Conservation (phyloP, 1,284 basidiomycete genomes). For the Sanghuangporus sanghuang region DNA sequence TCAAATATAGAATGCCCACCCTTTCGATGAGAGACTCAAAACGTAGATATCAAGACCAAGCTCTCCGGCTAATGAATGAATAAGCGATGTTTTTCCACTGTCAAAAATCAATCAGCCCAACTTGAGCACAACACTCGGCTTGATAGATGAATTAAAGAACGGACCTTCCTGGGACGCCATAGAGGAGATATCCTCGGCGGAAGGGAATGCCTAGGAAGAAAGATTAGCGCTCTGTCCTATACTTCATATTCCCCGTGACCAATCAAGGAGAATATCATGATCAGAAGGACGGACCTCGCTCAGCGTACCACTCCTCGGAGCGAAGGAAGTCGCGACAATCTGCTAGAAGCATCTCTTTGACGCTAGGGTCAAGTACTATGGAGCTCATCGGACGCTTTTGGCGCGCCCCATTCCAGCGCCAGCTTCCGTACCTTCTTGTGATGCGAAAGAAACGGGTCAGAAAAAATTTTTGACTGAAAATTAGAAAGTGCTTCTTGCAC, state of each 20-base stretch:
- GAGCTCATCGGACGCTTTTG: conserved; percentile 85
- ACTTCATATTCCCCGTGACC: not conserved
- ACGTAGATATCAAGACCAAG: conserved; percentile 86
- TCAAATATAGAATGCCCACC: conserved; percentile 39
- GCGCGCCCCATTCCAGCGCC: conserved; percentile 82
- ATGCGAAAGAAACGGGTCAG: conserved; percentile 4
- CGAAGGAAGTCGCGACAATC: conserved; percentile 81
- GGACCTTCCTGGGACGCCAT: conserved; percentile 80
- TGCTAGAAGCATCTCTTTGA: conserved; percentile 81
- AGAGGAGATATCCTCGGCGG: conserved; percentile 76
- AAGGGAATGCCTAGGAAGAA: conserved; percentile 67
- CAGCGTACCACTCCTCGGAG: conserved; percentile 84
- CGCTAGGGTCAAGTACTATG: conserved; percentile 77
- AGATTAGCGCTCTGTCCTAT: not conserved
- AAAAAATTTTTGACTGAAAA: not conserved
- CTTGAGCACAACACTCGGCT: conserved; percentile 20
- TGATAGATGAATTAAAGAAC: conserved; percentile 23
- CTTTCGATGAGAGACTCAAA: conserved; percentile 78
- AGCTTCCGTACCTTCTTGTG: conserved; percentile 60
- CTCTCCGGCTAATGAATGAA: conserved; percentile 82
- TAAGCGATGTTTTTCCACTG: conserved; percentile 79
- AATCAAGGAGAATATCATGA: not conserved
- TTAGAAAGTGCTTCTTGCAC: not conserved
- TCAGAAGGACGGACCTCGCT: conserved; percentile 54
- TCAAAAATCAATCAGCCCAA: conserved; percentile 18